Percentiles rank a stretch among this genome's conserved stretches.
Conservation (phyloP, 164 flowering plant genomes). For the Piper betle region DNA sequence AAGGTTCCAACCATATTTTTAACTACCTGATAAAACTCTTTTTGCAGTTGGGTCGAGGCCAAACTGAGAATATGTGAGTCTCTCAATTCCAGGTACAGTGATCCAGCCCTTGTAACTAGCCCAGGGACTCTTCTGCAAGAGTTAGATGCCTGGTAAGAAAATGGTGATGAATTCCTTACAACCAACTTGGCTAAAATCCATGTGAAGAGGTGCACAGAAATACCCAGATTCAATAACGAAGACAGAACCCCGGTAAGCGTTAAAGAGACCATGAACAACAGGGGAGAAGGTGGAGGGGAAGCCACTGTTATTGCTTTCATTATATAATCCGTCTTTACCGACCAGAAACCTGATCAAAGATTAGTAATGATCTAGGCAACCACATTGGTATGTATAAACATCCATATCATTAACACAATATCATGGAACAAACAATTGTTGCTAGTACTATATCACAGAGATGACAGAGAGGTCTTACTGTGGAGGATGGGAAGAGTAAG, state of each 20-base stretch:
- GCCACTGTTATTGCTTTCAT: conserved; percentile 13
- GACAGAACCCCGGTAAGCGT: conserved; percentile 19
- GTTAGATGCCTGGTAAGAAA: not conserved
- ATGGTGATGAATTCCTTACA: not conserved
- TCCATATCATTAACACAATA: too few species aligned
- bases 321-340: conserved; percentile 32
- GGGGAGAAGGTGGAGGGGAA: conserved; percentile 24
- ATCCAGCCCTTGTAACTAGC: conserved; percentile 32
- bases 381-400: not conserved
- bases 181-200: too few species aligned
- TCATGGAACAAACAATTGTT: not conserved
- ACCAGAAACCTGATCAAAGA: conserved; percentile 33
- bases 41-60: conserved; percentile 30
- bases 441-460: not conserved
- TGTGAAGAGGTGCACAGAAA: not conserved
- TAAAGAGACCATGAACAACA: conserved; percentile 26
- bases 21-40: conserved; percentile 61
- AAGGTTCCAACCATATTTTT: not conserved
- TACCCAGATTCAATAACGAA: conserved; percentile 7
- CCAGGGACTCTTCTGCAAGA: conserved; percentile 46
- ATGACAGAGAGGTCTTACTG: conserved; percentile 21
- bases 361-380: too few species aligned
- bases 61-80: conserved; percentile 27
- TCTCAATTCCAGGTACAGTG: conserved; percentile 37
- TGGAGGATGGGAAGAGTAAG: conserved; percentile 21